phyloP scores from a whole-genome alignment of 176 grass and related monocot genomes.

The Thinopyrum elongatum region DNA sequence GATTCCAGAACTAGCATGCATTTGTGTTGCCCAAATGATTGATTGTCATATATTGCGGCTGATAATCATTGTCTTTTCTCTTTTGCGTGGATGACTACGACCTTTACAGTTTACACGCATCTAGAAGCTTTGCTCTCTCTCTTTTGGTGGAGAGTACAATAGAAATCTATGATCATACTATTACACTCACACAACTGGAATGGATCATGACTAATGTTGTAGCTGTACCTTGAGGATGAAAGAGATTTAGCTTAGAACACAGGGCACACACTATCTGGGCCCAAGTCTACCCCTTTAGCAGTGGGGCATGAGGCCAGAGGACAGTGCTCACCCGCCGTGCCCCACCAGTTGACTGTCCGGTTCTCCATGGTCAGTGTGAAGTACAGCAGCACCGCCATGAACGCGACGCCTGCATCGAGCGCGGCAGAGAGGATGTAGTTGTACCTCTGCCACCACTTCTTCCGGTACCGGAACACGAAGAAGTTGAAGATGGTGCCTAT shows the following conservation, averaged over 20 bases:
- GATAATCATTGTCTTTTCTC: too few species aligned
- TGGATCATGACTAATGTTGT: too few species aligned
- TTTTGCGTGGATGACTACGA: neutral
- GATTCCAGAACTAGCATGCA: neutral
- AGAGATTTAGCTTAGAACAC: too few species aligned
- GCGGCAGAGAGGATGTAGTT: slow-evolving; percentile 56
- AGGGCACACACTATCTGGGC: too few species aligned
- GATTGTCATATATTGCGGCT: neutral
- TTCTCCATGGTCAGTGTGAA: slow-evolving; percentile 65
- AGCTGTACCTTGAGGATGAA: too few species aligned
- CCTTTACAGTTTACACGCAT: neutral
- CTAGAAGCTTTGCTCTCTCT: too few species aligned
- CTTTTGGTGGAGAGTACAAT: neutral
- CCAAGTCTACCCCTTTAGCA: too few species aligned
- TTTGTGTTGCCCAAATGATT: slow-evolving; percentile 16
- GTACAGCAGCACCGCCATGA: slow-evolving; percentile 78
- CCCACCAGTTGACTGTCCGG: slow-evolving; percentile 7
- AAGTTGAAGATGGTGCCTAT: too few species aligned
- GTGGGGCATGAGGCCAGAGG: too few species aligned
- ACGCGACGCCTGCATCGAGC: slow-evolving; percentile 64
- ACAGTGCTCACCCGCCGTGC: too few species aligned
- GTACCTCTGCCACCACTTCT: slow-evolving; percentile 50
- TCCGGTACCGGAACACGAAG: slow-evolving; percentile 36
- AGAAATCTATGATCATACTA: neutral
- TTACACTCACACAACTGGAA: neutral